Conservation (phyloP, 129 eudicot species). For the Daucus carota region DH1_v3.0 NC_030385.2:41227501-41228000, state of each 20-base stretch:
- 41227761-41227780: neutral
- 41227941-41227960: neutral
- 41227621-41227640: neutral
- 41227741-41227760: neutral
- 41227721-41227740: neutral
- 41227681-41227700: neutral
- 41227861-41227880: neutral
- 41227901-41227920: neutral
- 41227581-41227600: neutral
- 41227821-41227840: neutral
- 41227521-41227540: neutral
- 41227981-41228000: neutral
- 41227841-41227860: neutral
- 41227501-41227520: neutral
- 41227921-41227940: neutral
- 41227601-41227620: neutral
- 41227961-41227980: neutral
- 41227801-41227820: neutral
- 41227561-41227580: neutral
- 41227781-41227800: neutral
- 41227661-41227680: neutral
- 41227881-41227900: neutral
- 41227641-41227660: neutral
- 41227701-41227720: neutral
- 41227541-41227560: neutral